These are phyloP conservation scores for Termitomyces sp. DNA, from an alignment of 768 basidiomycete species.

Conservation along the genomic window DNA sequence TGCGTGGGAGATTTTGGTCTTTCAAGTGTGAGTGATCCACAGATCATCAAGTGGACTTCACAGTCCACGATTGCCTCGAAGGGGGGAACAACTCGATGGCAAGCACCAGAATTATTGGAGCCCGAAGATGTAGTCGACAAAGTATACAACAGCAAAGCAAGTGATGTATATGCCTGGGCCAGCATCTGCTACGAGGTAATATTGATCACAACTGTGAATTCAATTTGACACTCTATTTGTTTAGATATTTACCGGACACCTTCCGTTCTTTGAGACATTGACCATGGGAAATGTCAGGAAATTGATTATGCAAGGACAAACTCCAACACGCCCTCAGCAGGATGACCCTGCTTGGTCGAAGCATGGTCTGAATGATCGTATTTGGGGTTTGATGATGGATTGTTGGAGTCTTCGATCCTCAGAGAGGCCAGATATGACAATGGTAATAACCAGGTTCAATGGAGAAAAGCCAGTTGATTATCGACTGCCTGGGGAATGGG, in stretches of 20 bases:
- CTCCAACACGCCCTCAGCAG: not conserved
- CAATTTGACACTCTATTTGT: not conserved
- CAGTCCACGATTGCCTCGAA: conserved; percentile 6
- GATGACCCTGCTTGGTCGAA: not conserved
- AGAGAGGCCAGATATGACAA: conserved; percentile 4
- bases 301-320: not conserved
- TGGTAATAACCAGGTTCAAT: not conserved
- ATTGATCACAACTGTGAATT: not conserved
- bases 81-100: conserved; percentile 20
- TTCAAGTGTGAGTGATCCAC: conserved; percentile 15
- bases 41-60: conserved; percentile 14
- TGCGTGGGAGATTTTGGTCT: conserved; percentile 23
- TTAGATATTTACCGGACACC: conserved; percentile 7
- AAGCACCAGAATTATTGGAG: conserved; percentile 21
- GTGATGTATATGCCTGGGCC: conserved; percentile 23
- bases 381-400: conserved; percentile 3
- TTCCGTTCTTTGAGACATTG: not conserved
- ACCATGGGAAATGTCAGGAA: not conserved
- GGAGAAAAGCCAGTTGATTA: not conserved
- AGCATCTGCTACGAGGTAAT: conserved; percentile 8
- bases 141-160: conserved; percentile 13
- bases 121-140: not conserved
- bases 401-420: conserved; percentile 3
- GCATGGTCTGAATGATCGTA: not conserved
- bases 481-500: conserved; percentile 1